Evolutionary conservation across 352 stramenopile species (phyloP).

Genomic region (Saprolegnia parasitica): DNA sequence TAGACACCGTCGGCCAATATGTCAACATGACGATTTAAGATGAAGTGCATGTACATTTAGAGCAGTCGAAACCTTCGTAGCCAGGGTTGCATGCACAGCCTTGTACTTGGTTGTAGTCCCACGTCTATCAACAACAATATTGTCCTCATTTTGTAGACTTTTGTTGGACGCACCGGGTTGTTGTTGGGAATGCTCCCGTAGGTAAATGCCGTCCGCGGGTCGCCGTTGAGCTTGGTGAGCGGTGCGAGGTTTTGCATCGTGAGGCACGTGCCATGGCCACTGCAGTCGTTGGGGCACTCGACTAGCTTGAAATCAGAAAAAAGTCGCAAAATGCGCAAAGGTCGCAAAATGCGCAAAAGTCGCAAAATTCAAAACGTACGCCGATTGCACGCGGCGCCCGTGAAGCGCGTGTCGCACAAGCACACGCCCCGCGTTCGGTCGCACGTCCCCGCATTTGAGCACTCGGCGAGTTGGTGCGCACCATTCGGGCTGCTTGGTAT

Average conservation of each 20-base stretch:
- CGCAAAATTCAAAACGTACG: slow-evolving; percentile 26
- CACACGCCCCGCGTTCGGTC: slow-evolving; percentile 68
- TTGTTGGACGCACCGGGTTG: slow-evolving; percentile 36
- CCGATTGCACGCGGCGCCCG: slow-evolving; percentile 64
- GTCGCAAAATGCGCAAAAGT: too few species aligned
- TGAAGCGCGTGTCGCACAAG: slow-evolving; percentile 56
- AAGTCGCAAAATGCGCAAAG: too few species aligned
- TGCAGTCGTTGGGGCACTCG: slow-evolving; percentile 64
- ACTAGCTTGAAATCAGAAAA: slow-evolving; percentile 32
- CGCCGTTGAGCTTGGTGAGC: slow-evolving; percentile 44
- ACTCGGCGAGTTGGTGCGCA: slow-evolving; percentile 57
- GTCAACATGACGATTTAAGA: too few species aligned
- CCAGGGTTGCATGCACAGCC: slow-evolving; percentile 83
- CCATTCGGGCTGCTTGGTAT: slow-evolving; percentile 42
- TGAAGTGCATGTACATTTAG: slow-evolving; percentile 32
- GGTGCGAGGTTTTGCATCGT: slow-evolving; percentile 76
- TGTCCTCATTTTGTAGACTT: not conserved
- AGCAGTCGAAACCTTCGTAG: slow-evolving; percentile 89
- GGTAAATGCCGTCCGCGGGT: slow-evolving; percentile 42
- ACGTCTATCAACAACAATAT: slow-evolving; percentile 38
- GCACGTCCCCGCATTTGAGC: slow-evolving; percentile 64
- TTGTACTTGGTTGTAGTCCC: slow-evolving; percentile 85
- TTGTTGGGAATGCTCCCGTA: slow-evolving; percentile 75
- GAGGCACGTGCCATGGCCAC: slow-evolving; percentile 74
- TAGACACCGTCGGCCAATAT: slow-evolving; percentile 15